These are phyloP conservation scores for Penicillium cinerascens DNA, from an alignment of 495 filamentous ascomycete species.

Conservation along the genomic window DNA sequence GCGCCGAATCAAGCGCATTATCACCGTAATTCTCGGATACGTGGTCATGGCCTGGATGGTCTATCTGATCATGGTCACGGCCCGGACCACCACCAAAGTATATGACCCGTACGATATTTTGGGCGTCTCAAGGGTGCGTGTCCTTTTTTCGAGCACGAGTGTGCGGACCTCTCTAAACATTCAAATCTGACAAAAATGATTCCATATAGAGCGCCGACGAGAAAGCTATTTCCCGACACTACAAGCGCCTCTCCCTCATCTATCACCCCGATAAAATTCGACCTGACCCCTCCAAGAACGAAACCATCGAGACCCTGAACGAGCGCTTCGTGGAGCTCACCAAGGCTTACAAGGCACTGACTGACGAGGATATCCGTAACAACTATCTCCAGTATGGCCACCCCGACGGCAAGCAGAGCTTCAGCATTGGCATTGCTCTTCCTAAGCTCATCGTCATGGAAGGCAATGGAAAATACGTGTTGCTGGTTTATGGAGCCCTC, in stretches of 20 bases:
- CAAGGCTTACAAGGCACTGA: constrained; percentile 96
- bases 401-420: constrained; percentile 95
- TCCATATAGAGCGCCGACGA: constrained; percentile 67
- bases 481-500: constrained; percentile 80
- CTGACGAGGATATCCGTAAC: constrained; percentile 93
- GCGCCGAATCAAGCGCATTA: constrained; percentile 79
- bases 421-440: constrained; percentile 95
- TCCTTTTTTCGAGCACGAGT: background rate
- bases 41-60: constrained; percentile 85
- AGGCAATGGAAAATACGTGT: constrained; percentile 91
- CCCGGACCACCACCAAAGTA: constrained; percentile 67
- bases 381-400: constrained; percentile 95
- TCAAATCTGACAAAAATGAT: background rate
- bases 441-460: constrained; percentile 90
- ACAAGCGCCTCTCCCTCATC: constrained; percentile 78
- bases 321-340: constrained; percentile 87
- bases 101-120: constrained; percentile 97
- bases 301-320: constrained; percentile 82
- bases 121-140: constrained; percentile 69
- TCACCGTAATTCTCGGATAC: constrained; percentile 75
- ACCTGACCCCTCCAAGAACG: constrained; percentile 78
- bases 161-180: background rate
- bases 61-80: constrained; percentile 81
- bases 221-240: constrained; percentile 84
- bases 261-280: constrained; percentile 90